A percentile compares a stretch with the other conserved stretches of the same genome.
Conservation (phyloP, 2,329 filamentous ascomycete species). For the Claviceps spartinae region DNA sequence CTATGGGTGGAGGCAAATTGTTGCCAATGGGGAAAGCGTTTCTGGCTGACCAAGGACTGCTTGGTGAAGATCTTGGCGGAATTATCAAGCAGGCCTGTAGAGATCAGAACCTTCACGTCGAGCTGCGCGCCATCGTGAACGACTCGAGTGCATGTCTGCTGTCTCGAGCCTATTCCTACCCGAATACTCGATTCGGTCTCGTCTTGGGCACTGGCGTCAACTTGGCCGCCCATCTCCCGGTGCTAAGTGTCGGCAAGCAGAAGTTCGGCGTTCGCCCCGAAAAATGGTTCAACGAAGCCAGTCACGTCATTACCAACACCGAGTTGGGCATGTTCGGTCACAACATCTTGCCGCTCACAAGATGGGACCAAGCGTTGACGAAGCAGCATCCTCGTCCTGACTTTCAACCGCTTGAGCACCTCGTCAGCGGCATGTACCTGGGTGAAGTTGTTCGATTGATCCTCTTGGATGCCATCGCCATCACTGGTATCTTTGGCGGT, state of each 20-base stretch:
- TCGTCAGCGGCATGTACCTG: constrained; percentile 52
- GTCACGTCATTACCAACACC: constrained; percentile 53
- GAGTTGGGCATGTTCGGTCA: constrained; percentile 54
- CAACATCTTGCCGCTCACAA: constrained; percentile 43
- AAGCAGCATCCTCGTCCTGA: constrained; percentile 39
- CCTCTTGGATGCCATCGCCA: constrained; percentile 44
- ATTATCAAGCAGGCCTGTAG: constrained; percentile 42
- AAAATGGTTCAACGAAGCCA: constrained; percentile 43
- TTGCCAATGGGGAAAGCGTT: constrained; percentile 55
- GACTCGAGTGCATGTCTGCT: constrained; percentile 54
- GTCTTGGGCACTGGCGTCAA: constrained; percentile 57
- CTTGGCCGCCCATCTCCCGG: constrained; percentile 49
- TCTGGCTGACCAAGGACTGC: constrained; percentile 40
- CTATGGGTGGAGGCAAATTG: constrained; percentile 43
- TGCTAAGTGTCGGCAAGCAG: constrained; percentile 35
- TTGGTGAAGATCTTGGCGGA: constrained; percentile 46
- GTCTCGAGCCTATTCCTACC: constrained; percentile 46
- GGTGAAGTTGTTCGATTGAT: constrained; percentile 49
- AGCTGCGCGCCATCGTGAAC: constrained; percentile 49
- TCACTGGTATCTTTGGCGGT: constrained; percentile 41
- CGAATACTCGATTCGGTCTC: constrained; percentile 46
- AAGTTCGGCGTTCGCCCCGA: constrained; percentile 45
- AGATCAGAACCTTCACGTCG: constrained; percentile 36
- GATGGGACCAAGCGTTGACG: constrained; percentile 44
- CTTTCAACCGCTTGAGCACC: constrained; percentile 48